A percentile compares a stretch with the other conserved stretches of the same genome.
These are phyloP conservation scores for Solanum hybrid DNA, from an alignment of 305 asterid species.

Conservation along the genomic window DNA sequence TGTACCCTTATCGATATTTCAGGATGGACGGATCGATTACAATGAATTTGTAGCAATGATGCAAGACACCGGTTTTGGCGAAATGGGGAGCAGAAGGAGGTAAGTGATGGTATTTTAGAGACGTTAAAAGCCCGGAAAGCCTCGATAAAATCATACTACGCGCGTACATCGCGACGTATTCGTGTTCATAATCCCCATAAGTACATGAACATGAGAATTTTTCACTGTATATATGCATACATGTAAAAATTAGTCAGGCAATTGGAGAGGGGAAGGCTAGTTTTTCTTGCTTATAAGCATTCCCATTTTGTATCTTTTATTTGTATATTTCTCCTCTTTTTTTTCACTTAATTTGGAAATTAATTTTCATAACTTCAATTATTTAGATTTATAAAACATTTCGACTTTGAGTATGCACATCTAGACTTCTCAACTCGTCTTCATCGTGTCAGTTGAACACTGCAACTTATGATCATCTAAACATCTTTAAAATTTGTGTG, in stretches of 20 bases:
- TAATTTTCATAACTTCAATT: background rate
- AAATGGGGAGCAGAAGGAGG: background rate
- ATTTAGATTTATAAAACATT: background rate
- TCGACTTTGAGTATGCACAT: background rate
- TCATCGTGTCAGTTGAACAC: background rate
- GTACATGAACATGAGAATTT: background rate
- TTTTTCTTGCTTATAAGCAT: background rate
- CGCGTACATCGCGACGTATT: background rate
- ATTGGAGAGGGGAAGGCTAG: background rate
- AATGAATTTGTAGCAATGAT: slow-evolving; percentile 12
- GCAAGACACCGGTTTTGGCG: slow-evolving; percentile 10
- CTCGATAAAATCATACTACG: background rate
- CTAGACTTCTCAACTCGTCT: background rate
- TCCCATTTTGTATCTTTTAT: background rate
- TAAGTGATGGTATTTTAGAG: background rate
- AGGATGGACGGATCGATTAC: slow-evolving; percentile 10
- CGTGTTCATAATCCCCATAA: background rate
- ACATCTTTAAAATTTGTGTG: rapidly evolving
- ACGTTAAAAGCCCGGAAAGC: background rate
- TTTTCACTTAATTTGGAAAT: background rate
- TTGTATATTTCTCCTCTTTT: background rate
- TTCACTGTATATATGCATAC: background rate
- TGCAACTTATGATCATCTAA: background rate
- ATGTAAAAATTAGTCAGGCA: background rate
- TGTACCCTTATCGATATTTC: background rate